Conservation (phyloP, 2,329 filamentous ascomycete species). For the Geoglossum cookeanum region DNA sequence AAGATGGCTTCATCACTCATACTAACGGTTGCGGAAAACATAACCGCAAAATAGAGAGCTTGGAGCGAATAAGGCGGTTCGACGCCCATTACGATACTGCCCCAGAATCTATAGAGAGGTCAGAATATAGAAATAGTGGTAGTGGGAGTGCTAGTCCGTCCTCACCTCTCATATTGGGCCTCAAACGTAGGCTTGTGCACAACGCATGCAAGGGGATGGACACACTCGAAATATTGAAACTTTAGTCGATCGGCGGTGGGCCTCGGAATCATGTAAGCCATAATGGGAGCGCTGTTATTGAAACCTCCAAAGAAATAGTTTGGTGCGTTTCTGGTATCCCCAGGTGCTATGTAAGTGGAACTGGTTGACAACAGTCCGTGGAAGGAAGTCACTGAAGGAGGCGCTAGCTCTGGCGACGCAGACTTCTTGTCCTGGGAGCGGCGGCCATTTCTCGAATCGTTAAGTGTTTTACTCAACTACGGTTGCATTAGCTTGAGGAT, state of each 20-base stretch:
- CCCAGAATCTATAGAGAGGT: conserved; percentile 37
- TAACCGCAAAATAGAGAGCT: conserved; percentile 47
- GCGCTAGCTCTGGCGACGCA: conserved; percentile 13
- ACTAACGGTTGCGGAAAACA: conserved; percentile 51
- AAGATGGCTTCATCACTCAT: conserved; percentile 36
- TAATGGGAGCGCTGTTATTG: conserved; percentile 29
- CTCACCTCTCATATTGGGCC: conserved; percentile 30
- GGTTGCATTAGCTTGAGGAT: conserved; percentile 19
- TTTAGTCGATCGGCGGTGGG: conserved; percentile 41
- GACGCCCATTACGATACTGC: conserved; percentile 34
- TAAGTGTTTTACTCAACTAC: conserved; percentile 9
- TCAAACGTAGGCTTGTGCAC: conserved; percentile 51
- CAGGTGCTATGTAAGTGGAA: conserved; percentile 41
- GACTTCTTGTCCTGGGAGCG: conserved; percentile 6
- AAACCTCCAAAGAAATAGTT: conserved; percentile 45
- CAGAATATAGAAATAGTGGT: not conserved
- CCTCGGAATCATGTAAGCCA: conserved; percentile 41
- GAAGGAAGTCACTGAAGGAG: not conserved
- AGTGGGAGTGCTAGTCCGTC: not conserved
- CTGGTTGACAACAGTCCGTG: conserved; percentile 36
- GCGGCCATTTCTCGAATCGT: conserved; percentile 9
- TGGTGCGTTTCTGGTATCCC: conserved; percentile 27
- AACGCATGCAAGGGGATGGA: conserved; percentile 48
- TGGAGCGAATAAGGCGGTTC: conserved; percentile 47
- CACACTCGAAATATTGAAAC: conserved; percentile 45